A percentile compares a stretch with the other conserved stretches of the same genome.
Evolutionary conservation across 306 rosid genomes (phyloP).

Genomic region (Psophocarpus tetragonolobus): DNA sequence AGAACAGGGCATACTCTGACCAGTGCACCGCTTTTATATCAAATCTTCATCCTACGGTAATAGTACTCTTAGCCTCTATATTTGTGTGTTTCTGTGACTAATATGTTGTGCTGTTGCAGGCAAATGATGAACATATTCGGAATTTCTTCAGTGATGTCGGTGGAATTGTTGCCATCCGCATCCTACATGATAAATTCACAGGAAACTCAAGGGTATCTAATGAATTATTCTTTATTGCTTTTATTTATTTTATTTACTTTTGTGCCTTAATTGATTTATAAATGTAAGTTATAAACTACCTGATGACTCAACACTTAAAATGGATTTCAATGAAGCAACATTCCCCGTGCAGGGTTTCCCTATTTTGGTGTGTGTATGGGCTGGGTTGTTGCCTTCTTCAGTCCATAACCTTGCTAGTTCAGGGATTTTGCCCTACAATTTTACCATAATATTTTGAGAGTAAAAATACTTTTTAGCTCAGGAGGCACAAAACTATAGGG

Average conservation of each 20-base stretch:
- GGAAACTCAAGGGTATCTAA: slow-evolving; percentile 84
- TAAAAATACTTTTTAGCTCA: neutral
- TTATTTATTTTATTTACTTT: neutral
- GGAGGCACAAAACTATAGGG: neutral
- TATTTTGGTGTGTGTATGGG: slow-evolving; percentile 1
- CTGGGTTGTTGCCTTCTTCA: slow-evolving; percentile 17
- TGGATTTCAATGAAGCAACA: slow-evolving; percentile 2
- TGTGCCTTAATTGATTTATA: neutral
- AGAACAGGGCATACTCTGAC: slow-evolving; percentile 61
- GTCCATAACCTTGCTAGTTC: slow-evolving; percentile 29
- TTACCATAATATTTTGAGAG: neutral
- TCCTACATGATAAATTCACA: slow-evolving; percentile 79
- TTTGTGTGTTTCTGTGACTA: slow-evolving; percentile 9
- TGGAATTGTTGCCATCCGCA: slow-evolving; percentile 79
- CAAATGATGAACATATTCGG: slow-evolving; percentile 63
- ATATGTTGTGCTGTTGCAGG: slow-evolving; percentile 53
- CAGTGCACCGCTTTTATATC: slow-evolving; percentile 90
- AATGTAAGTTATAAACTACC: neutral
- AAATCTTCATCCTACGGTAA: slow-evolving; percentile 64
- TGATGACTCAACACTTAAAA: slow-evolving; percentile 7
- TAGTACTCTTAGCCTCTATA: neutral
- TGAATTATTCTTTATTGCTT: slow-evolving; percentile 22
- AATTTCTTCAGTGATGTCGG: slow-evolving; percentile 82
- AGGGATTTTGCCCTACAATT: slow-evolving; percentile 1
- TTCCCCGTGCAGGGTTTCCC: neutral